Conservation (phyloP, 2,329 filamentous ascomycete species). For the Aspergillus sp. region DNA sequence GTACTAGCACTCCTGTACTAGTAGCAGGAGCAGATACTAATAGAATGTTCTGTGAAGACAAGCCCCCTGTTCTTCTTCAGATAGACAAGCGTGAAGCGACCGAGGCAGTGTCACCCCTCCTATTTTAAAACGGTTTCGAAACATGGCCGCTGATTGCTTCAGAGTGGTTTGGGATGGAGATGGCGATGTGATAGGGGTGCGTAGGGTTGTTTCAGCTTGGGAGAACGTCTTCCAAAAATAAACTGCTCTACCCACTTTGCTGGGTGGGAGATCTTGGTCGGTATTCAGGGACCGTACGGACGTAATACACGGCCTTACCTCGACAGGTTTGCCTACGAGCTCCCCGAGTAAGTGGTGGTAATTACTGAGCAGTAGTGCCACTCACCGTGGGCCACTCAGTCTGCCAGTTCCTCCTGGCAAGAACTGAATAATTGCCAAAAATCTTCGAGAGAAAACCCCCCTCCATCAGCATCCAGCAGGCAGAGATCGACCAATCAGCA, state of each 20-base stretch:
- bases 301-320: neutral
- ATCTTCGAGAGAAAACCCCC: neutral
- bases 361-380: neutral
- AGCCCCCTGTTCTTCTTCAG: neutral
- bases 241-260: too few species aligned
- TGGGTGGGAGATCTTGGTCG: neutral
- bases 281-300: constrained; percentile 5
- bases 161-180: constrained; percentile 5
- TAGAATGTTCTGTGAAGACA: constrained; percentile 13
- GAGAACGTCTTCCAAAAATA: constrained; percentile 1
- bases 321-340: neutral
- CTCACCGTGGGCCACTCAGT: neutral
- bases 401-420: too few species aligned
- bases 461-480: constrained; percentile 6
- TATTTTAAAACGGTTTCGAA: constrained; percentile 8
- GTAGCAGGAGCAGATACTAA: neutral
- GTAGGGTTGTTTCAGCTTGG: constrained; percentile 8
- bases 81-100: neutral
- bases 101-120: neutral
- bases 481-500: constrained; percentile 13
- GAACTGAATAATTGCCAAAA: neutral
- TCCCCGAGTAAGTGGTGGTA: too few species aligned
- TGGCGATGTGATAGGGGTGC: constrained; percentile 11
- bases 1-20: too few species aligned
- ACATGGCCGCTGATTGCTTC: constrained; percentile 1